phyloP scores from a whole-genome alignment of 176 grass and related monocot genomes.

The Miscanthus lutarioriparius region DNA sequence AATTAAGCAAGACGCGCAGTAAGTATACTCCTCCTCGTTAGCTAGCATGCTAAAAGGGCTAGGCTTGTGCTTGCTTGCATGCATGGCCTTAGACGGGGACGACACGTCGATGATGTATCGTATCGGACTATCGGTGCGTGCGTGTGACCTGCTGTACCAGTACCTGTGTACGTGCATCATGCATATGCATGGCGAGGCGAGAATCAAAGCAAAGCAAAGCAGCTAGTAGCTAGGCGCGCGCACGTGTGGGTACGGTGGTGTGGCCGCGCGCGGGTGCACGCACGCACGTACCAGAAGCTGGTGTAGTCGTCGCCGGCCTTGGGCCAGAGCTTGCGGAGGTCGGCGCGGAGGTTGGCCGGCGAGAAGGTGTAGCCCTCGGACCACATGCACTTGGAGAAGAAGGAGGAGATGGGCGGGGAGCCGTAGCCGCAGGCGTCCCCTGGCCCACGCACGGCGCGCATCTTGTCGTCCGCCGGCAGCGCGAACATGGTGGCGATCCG shows the following conservation, averaged over 20 bases:
- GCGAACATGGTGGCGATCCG: constrained; percentile 70
- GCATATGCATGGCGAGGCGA: neutral
- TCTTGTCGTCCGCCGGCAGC: constrained; percentile 65
- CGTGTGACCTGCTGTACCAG: neutral
- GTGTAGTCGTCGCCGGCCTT: constrained; percentile 58
- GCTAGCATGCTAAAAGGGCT: neutral
- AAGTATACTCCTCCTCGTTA: neutral
- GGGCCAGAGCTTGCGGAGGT: constrained; percentile 92
- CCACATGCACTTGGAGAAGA: constrained; percentile 99
- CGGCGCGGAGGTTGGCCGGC: constrained; percentile 52
- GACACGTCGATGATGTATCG: neutral
- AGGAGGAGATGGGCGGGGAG: constrained; percentile 89
- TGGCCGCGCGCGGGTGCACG: neutral
- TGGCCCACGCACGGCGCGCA: constrained; percentile 57
- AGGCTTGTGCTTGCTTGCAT: neutral
- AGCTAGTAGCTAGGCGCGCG: neutral
- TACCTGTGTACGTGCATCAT: neutral
- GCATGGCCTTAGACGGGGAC: neutral
- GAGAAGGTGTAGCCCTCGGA: constrained; percentile 98
- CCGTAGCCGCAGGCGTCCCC: constrained; percentile 79
- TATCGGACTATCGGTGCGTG: neutral
- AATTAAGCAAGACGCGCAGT: neutral
- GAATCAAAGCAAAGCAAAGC: neutral
- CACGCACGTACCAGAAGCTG: constrained; percentile 82
- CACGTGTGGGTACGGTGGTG: neutral